Evolutionary conservation across 306 rosid species (phyloP), one percentile per base, ranked within the genome.

Genomic region (Begonia masoniana): DNA sequence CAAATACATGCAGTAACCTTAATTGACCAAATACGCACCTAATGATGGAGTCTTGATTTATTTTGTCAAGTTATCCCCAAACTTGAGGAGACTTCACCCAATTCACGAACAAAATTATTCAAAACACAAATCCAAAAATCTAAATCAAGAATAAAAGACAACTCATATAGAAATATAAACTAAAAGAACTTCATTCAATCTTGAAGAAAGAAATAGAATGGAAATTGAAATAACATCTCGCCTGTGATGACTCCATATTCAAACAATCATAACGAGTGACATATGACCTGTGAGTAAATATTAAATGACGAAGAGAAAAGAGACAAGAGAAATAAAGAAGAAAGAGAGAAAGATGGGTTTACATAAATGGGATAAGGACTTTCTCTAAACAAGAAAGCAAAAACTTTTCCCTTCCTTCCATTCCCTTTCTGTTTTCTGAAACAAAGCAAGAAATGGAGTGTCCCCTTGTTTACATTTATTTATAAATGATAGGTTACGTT

Each of bases 391-490:
- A 72, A 69, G 79, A 62, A 76, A 69, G 75, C 54, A 58, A 48
- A 64, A 67, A 64, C 10, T 52, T 39, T 42, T 63, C 43, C 57
- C 71, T 64, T 60, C 15, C 54, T 58, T 59, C 31, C 41, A 36
- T 61, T 52, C 55, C n/a, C 17, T 43, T 48, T 35, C 46, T 63
- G 69, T 47, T 64, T 56, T 61, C 45, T 61, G 43, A 57, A 71
- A 73, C 58, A 74, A 78, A 73, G 79, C 81, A 76, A 79, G 74
- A 76, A 77, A 76, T 79, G 21, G 85, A 82, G 85, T 75, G 85
- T 62, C 43, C 57, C 47, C 31, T 26, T 3, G 3, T 26, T 10
- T 31, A 14, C 24, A 8, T 51, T 51, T 51, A 8, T 51, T 51
- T 51, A 9, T 43, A 43, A 26, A 17, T 17, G 19, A 17, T 17